A percentile compares a stretch with the other conserved stretches of the same genome.
Conservation (phyloP, 108 stramenopile species). For the Cylindrotheca closterium region DNA sequence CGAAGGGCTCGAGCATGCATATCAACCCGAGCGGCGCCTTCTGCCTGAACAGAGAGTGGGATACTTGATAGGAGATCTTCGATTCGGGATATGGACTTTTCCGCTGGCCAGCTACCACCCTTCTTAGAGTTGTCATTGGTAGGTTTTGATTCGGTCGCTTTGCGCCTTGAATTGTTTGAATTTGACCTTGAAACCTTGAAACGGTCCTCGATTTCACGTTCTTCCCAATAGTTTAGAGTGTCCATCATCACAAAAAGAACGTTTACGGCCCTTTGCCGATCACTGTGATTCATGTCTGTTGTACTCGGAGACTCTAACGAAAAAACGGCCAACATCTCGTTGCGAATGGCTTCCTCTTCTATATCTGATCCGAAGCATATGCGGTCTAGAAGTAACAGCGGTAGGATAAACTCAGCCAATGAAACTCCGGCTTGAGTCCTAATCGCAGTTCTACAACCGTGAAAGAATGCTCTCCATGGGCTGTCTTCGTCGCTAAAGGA, state of each 20-base stretch:
- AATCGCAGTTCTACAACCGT: constrained; percentile 75
- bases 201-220: constrained; percentile 59
- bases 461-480: constrained; percentile 69
- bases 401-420: constrained; percentile 80
- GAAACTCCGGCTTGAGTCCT: constrained; percentile 60
- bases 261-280: constrained; percentile 65
- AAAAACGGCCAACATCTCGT: constrained; percentile 62
- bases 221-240: constrained; percentile 63
- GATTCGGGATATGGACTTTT: constrained; percentile 55
- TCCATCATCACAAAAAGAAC: constrained; percentile 67
- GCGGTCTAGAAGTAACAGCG: constrained; percentile 76
- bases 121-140: background rate
- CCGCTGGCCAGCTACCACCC: constrained; percentile 49
- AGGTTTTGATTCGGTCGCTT: constrained; percentile 5
- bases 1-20: constrained; percentile 81
- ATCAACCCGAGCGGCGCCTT: constrained; percentile 68
- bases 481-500: constrained; percentile 45
- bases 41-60: constrained; percentile 54
- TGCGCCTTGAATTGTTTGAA: constrained; percentile 4
- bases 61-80: constrained; percentile 52
- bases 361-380: constrained; percentile 67
- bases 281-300: constrained; percentile 29
- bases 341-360: constrained; percentile 52
- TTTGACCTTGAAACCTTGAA: constrained; percentile 7
- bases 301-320: constrained; percentile 17